Base-by-base conservation (phyloP, 2,329 filamentous ascomycete species). In the Aspergillus sp. region DNA sequence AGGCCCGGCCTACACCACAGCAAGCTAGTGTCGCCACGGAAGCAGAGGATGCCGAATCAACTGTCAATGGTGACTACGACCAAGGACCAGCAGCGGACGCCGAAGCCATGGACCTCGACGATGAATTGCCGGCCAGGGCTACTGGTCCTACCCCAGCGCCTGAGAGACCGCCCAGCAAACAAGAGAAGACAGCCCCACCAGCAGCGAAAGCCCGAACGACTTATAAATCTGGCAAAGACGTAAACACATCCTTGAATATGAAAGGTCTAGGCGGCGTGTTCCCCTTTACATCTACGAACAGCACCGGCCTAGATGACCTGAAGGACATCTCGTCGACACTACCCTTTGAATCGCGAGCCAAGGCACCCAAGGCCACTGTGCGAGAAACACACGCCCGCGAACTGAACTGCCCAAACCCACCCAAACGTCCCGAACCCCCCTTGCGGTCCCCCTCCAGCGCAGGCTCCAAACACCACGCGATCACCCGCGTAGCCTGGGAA, bases 271-370 rank as follows among this genome's bases (percentile, higher is more conserved):
- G 77, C 8, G 79, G 81, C 46, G 79, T 81, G 15, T 79, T 80
- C 6, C 84, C 85, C 1, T 82, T 87, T 53, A 73, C 78, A 1
- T 72, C 75, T 47, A 72, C 80, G 7, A 79, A 80, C 49, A 79
- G 74, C 52, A 72, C 71, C 19, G 85, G 85, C 8, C 79, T 88
- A 19, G 76, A 81, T 25, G 82, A 83, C 57, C 70, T 89, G 23
- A 78, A 81, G 30, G 83, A 86, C 59, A 76, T 89, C 45, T 78
- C 77, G 46, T 77, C 80, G 8, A 83, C 79, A 1, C 77, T 89
- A 2, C 87, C 87, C 3, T 89, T 89, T 69, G 74, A 83, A 61
- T 89, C 87, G 2, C 79, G 82, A 46, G 71, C 86, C 5, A 76
- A 77, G 30, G 68, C 74, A 4, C 74, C 81, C 30, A 80, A 79